Conservation (phyloP, 2,329 filamentous ascomycete species). For the Beauveria sp. region DNA sequence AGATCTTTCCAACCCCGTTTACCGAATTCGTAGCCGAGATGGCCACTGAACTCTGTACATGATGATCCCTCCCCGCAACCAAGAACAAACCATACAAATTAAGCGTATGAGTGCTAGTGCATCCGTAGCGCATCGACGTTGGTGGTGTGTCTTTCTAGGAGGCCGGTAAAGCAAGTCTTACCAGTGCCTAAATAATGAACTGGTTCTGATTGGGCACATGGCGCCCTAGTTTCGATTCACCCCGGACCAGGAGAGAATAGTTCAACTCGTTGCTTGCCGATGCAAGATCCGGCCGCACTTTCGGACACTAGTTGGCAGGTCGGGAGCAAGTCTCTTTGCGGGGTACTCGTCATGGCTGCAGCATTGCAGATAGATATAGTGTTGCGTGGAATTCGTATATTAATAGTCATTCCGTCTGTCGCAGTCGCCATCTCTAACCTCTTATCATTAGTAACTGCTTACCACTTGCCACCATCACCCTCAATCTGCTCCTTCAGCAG, state of each 20-base stretch:
- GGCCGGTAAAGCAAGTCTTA: not conserved
- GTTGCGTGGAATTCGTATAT: not conserved
- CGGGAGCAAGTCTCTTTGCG: not conserved
- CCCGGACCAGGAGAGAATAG: slow-evolving; percentile 5
- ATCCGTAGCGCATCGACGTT: not conserved
- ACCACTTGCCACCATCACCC: not conserved
- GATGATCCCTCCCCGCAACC: too few relatives aligned
- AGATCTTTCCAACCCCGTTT: too few relatives aligned
- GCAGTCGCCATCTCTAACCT: not conserved
- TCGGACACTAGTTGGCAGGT: not conserved
- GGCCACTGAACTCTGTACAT: too few relatives aligned
- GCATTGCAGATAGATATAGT: not conserved
- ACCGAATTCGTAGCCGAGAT: too few relatives aligned
- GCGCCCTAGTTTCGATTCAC: slow-evolving; percentile 4
- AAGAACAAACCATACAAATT: too few relatives aligned
- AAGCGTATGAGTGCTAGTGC: too few relatives aligned
- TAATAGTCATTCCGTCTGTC: not conserved
- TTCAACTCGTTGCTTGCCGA: slow-evolving; percentile 1
- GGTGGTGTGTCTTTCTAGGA: not conserved
- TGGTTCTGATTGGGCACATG: not conserved
- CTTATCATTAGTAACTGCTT: too few relatives aligned
- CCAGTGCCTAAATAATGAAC: not conserved
- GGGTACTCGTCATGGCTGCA: not conserved
- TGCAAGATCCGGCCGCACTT: slow-evolving; percentile 5
- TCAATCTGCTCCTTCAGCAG: not conserved